Evolutionary conservation across 148 eudicot genomes (phyloP), one percentile per base, ranked within the genome.

Genomic region (Spergularia marina): DNA sequence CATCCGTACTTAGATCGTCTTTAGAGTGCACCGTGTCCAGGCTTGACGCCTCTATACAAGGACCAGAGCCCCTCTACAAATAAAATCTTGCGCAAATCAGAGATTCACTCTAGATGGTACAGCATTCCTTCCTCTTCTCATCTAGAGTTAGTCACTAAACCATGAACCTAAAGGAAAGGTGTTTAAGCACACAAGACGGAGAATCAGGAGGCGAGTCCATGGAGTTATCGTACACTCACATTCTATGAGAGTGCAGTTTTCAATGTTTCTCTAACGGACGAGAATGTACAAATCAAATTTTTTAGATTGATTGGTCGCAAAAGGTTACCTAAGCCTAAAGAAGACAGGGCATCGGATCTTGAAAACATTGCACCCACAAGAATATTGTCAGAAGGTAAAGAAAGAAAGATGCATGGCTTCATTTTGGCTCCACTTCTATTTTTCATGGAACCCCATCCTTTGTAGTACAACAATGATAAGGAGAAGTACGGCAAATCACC

Each of bases 321-420:
- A 47, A 21, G 55, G 54, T 13, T 12, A 20, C 54, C 56, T 68
- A 65, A 65, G 72, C 58, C 20, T 53, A 70, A 70, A 30, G 73
- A 70, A 4, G 61, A 70, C 41, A 70, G 60, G 11, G 15, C 72
- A 51, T 68, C 21, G 58, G 72, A 68, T 68, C 71, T 67, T 67
- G 51, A 67, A 67, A 67, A 67, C 17, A 47, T 41, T 67, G 39
- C 40, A 36, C 52, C 7, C 5, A 70, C 30, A 65, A 39, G 21
- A 70, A 70, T 70, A 53, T 15, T 30, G 73, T 25, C 71, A 67
- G 71, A 67, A 67, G 36, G 49, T 44, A 9, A 44, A 59, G 34
- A 21, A 44, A 49, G n/a, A 52, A 44, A 66, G 53, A 49, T 67
- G 55, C 25, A 39, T 67, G 55, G 71, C 71, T 44, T 44, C 10